Conservation (phyloP, 345 rosid genomes). For the Laguncularia racemosa region DNA sequence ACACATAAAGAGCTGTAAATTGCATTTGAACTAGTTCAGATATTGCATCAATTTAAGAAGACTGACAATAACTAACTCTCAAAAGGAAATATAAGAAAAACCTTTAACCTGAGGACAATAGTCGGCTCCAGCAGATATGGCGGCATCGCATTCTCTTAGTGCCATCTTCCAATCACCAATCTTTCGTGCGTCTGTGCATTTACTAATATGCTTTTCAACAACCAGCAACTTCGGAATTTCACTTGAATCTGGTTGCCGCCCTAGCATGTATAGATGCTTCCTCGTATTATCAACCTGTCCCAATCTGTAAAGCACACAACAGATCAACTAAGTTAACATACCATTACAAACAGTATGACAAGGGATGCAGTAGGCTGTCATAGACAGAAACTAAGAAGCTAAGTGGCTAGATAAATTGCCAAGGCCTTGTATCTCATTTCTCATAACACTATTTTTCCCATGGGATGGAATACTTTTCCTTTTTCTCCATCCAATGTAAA, state of each 20-base stretch:
- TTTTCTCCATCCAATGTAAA: no score
- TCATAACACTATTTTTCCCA: no score
- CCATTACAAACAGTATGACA: background rate
- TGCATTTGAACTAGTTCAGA: conserved; percentile 28
- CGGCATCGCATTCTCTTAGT: conserved; percentile 58
- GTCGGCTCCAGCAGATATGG: conserved; percentile 84
- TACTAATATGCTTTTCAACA: conserved; percentile 62
- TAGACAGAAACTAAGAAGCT: no score
- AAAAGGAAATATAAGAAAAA: background rate
- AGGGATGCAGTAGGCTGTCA: no score
- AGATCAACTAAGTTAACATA: conserved; percentile 12
- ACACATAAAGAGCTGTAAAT: conserved; percentile 91
- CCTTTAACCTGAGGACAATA: conserved; percentile 65
- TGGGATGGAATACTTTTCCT: no score
- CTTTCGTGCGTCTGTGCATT: conserved; percentile 68
- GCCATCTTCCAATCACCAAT: conserved; percentile 66
- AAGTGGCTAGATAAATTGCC: no score
- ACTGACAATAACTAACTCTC: no score
- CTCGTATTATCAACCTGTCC: conserved; percentile 78
- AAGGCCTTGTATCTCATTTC: no score
- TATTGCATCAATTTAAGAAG: conserved; percentile 2
- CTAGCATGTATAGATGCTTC: conserved; percentile 43
- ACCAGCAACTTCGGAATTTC: conserved; percentile 55
- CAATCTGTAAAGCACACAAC: conserved; percentile 43
- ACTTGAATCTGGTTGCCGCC: conserved; percentile 48